Percentiles rank a stretch among this genome's conserved stretches.
Conservation (phyloP, 116 monocot species). For the Posidonia oceanica region DNA sequence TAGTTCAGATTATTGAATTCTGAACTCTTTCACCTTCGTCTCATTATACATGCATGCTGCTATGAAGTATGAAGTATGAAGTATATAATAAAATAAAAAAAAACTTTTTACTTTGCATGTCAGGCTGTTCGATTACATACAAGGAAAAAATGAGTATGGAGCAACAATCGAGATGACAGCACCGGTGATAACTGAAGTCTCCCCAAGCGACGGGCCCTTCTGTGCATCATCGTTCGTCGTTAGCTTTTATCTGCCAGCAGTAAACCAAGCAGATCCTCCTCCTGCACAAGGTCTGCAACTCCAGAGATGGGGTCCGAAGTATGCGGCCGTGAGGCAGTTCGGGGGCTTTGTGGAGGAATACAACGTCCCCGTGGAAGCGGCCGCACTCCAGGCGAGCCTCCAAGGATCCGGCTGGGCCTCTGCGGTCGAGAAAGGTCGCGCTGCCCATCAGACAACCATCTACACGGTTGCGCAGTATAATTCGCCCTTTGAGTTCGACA, state of each 20-base stretch:
- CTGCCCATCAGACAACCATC: slow-evolving; percentile 26
- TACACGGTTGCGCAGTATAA: slow-evolving; percentile 86
- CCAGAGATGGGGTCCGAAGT: slow-evolving; percentile 47
- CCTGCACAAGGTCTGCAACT: slow-evolving; percentile 60
- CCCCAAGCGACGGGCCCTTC: slow-evolving; percentile 85
- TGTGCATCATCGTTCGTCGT: slow-evolving; percentile 80
- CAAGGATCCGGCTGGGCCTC: slow-evolving; percentile 47
- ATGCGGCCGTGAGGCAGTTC: slow-evolving; percentile 68
- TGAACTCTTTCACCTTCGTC: too few species aligned
- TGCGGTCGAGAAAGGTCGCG: slow-evolving; percentile 30
- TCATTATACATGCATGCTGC: background rate
- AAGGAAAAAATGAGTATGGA: slow-evolving; percentile 64
- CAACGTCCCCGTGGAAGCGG: slow-evolving; percentile 44
- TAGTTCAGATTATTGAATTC: too few species aligned
- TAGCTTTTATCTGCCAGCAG: slow-evolving; percentile 84
- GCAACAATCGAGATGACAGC: slow-evolving; percentile 81
- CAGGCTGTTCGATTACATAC: slow-evolving; percentile 50
- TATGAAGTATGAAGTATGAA: background rate
- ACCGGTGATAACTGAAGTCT: slow-evolving; percentile 67
- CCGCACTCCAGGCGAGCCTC: slow-evolving; percentile 49
- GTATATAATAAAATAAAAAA: background rate
- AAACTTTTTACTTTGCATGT: background rate
- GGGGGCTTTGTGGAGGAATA: slow-evolving; percentile 61
- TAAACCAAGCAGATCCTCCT: slow-evolving; percentile 69
- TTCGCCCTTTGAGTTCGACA: slow-evolving; percentile 80